Percentiles rank a stretch among this genome's conserved stretches.
phyloP scores from a whole-genome alignment of 2,329 filamentous ascomycete species.

The Byssoonygena ceratinophila region DNA sequence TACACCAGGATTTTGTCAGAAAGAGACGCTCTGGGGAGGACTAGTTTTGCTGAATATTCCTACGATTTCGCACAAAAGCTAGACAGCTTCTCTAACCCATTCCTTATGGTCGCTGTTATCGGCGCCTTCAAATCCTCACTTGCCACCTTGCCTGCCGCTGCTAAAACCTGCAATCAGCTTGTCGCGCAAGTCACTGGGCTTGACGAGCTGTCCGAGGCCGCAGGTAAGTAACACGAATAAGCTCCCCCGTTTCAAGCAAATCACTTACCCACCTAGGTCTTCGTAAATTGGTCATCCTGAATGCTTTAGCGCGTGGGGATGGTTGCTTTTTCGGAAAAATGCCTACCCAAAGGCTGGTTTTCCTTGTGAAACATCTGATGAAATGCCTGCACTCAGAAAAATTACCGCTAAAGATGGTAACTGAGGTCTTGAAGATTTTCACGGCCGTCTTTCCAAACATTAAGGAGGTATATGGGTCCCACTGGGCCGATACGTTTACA shows the following conservation, averaged over 20 bases:
- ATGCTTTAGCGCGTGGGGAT: slow-evolving; percentile 43
- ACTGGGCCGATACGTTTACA: slow-evolving; percentile 62
- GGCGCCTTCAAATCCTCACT: slow-evolving; percentile 42
- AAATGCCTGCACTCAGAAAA: slow-evolving; percentile 57
- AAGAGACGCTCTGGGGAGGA: slow-evolving; percentile 21
- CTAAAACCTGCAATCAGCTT: slow-evolving; percentile 49
- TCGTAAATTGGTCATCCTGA: slow-evolving; percentile 44
- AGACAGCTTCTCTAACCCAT: slow-evolving; percentile 32
- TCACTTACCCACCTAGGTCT: slow-evolving; percentile 29
- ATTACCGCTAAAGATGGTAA: slow-evolving; percentile 29
- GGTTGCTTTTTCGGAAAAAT: slow-evolving; percentile 38
- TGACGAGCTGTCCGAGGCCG: slow-evolving; percentile 35
- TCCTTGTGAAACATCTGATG: slow-evolving; percentile 68
- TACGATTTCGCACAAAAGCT: slow-evolving; percentile 29
- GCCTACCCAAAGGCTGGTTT: slow-evolving; percentile 58
- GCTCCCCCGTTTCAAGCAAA: slow-evolving; percentile 13
- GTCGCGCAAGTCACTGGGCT: slow-evolving; percentile 49
- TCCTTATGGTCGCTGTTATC: slow-evolving; percentile 41
- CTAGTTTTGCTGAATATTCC: slow-evolving; percentile 25
- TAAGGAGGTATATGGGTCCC: slow-evolving; percentile 72
- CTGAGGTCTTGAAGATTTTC: slow-evolving; percentile 38
- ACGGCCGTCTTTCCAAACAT: slow-evolving; percentile 58
- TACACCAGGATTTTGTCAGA: slow-evolving; percentile 34
- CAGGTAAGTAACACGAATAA: slow-evolving; percentile 29
- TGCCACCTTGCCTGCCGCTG: slow-evolving; percentile 38